Conservation (phyloP, 495 filamentous ascomycete genomes). For the Usnea hakonensis region DNA sequence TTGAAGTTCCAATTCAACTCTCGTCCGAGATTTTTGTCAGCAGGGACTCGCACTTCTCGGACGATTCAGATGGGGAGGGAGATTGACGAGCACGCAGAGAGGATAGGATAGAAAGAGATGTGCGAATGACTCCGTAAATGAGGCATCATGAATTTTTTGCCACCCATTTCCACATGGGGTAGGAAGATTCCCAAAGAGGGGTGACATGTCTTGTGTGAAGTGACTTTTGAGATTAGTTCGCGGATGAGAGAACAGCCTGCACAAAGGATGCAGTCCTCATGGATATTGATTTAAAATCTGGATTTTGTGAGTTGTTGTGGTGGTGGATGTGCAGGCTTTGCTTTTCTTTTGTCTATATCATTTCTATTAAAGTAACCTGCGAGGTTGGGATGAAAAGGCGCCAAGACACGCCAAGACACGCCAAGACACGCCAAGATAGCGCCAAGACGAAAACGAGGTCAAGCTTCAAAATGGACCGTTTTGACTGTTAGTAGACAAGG, state of each 20-base stretch:
- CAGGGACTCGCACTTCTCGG: background rate
- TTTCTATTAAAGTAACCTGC: no score
- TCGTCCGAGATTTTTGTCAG: background rate
- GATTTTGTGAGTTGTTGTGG: no score
- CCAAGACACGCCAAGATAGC: no score
- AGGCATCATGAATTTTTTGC: background rate
- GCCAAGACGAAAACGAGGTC: background rate
- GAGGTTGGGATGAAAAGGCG: background rate
- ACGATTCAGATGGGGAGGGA: background rate
- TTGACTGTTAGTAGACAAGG: background rate
- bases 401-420: background rate
- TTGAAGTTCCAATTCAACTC: background rate
- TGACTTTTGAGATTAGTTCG: no score
- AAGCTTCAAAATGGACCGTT: background rate
- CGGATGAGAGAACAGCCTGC: no score
- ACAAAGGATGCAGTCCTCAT: no score
- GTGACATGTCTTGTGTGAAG: background rate
- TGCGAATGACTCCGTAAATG: background rate
- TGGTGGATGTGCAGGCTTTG: no score
- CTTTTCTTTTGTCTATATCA: no score
- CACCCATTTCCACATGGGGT: background rate
- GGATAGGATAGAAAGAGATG: background rate
- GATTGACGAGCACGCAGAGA: background rate
- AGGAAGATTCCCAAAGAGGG: background rate
- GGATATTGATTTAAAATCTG: no score